Percentiles rank a stretch among this genome's conserved stretches.
Conservation (phyloP, 2,329 filamentous ascomycete genomes). For the Venturia asperata region DNA sequence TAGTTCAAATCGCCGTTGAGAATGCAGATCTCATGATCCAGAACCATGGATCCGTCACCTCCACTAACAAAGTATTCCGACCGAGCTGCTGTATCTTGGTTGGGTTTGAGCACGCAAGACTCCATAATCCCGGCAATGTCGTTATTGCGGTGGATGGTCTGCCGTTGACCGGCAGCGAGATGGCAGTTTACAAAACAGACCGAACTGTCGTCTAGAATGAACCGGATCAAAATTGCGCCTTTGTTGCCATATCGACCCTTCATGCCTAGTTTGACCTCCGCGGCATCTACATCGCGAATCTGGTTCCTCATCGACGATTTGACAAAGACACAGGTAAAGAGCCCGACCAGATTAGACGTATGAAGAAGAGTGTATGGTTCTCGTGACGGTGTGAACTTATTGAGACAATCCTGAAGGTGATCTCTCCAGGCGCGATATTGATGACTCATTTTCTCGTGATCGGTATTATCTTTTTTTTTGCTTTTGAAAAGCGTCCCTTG, state of each 20-base stretch:
- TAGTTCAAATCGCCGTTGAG: slow-evolving; percentile 97
- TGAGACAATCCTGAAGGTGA: slow-evolving; percentile 72
- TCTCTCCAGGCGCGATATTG: slow-evolving; percentile 97
- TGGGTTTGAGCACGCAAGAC: slow-evolving; percentile 64
- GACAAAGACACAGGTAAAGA: slow-evolving; percentile 95
- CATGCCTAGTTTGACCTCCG: slow-evolving; percentile 93
- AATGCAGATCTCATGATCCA: slow-evolving; percentile 96
- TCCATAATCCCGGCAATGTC: slow-evolving; percentile 89
- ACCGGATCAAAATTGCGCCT: slow-evolving; percentile 85
- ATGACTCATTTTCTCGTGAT: slow-evolving; percentile 87
- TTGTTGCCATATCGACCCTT: slow-evolving; percentile 95
- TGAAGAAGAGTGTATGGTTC: slow-evolving; percentile 81
- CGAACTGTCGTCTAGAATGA: slow-evolving; percentile 87
- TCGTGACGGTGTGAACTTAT: slow-evolving; percentile 71
- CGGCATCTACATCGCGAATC: slow-evolving; percentile 68
- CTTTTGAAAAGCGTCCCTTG: slow-evolving; percentile 73
- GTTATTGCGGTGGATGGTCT: slow-evolving; percentile 85
- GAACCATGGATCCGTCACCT: slow-evolving; percentile 89
- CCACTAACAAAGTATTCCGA: slow-evolving; percentile 79
- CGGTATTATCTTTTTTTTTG: slow-evolving; percentile 75
- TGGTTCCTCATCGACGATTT: slow-evolving; percentile 69
- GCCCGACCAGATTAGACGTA: slow-evolving; percentile 79
- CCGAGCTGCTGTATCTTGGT: slow-evolving; percentile 50
- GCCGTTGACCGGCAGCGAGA: slow-evolving; percentile 85
- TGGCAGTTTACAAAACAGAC: slow-evolving; percentile 97